Evolutionary conservation across 495 filamentous ascomycete genomes (phyloP), one percentile per base, ranked within the genome.

Genomic region (Copromyces sp.): DNA sequence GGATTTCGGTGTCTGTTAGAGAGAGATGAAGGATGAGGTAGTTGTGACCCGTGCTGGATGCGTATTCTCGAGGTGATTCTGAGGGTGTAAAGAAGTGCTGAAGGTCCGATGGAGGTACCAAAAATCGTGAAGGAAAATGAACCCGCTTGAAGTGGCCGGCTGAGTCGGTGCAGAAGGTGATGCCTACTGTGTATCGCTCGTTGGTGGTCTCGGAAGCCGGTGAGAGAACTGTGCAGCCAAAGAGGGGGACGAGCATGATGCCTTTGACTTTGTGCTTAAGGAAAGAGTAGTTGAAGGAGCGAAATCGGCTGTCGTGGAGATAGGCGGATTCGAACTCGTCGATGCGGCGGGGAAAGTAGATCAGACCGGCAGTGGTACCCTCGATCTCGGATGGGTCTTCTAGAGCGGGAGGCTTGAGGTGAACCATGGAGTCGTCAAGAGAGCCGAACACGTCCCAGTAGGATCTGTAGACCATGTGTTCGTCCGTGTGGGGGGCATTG

Each of bases 61-160:
- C 24, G 44, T 9, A 47, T n/a, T 0, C 44, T 47, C 17, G 44
- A 47, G 44, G n/a, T 32, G 29, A 29, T 24, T 65, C 29, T 4
- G 53, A 2, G 3, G 53, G 29, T 65, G 53, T 35, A 17, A 65
- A 65, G 29, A 65, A 65, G 14, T 24, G 14, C 53, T 65, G 6
- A 6, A 65, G 24, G 29, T 65, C 53, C 2, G 53, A 35, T 65
- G 53, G 29, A 65, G 73, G 70, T 7, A 74, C 29, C 14, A 74
- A 39, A 39, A 74, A 74, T 0, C 73, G 42, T 16, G 69, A 71
- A 32, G 73, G 73, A 38, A 61, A 74, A 11, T 74, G 73, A 12
- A 74, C 69, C 9, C 73, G 70, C 40, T 71, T 72, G 35, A 72
- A 39, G 37, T 68, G 70, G 35, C 70, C 70, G 8, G 37, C 53